Percentiles rank a stretch among this genome's conserved stretches.
Conservation (phyloP, 345 rosid species). For the Bruguiera sexangula region DNA sequence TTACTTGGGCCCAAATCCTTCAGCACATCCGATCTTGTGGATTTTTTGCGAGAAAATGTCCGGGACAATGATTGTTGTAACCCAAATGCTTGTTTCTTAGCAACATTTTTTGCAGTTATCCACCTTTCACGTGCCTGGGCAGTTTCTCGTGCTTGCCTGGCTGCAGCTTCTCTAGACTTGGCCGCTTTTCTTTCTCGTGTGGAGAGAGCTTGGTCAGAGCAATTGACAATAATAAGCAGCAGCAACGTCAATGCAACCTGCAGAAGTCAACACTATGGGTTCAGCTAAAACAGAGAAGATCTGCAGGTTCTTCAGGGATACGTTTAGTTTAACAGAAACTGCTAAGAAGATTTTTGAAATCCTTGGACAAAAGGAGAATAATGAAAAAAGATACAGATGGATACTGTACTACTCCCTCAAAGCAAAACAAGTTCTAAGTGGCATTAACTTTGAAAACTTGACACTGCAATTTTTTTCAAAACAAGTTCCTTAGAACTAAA, state of each 20-base stretch:
- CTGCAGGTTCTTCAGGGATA: not conserved
- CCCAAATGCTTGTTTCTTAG: slow-evolving; percentile 54
- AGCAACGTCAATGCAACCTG: slow-evolving; percentile 20
- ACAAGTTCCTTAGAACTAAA: not conserved
- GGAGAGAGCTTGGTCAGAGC: slow-evolving; percentile 34
- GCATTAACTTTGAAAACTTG: no score
- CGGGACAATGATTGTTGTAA: slow-evolving; percentile 57
- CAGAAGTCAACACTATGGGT: not conserved
- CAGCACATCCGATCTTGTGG: slow-evolving; percentile 26
- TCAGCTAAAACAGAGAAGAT: not conserved
- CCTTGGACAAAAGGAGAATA: not conserved
- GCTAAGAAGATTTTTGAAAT: not conserved
- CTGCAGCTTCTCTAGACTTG: slow-evolving; percentile 50
- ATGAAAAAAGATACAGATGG: not conserved
- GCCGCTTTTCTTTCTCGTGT: slow-evolving; percentile 28
- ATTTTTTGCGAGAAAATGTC: slow-evolving; percentile 67
- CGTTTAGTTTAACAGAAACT: not conserved
- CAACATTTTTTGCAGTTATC: slow-evolving; percentile 60
- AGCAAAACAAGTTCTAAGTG: no score
- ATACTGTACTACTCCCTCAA: no score
- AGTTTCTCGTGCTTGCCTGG: slow-evolving; percentile 76
- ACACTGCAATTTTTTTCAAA: no score
- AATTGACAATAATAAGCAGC: slow-evolving; percentile 33
- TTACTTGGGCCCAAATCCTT: slow-evolving; percentile 20
- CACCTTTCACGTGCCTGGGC: slow-evolving; percentile 89